These are phyloP conservation scores for Tylopilus sp. DNA, from an alignment of 768 basidiomycete genomes.

Conservation along the genomic window DNA sequence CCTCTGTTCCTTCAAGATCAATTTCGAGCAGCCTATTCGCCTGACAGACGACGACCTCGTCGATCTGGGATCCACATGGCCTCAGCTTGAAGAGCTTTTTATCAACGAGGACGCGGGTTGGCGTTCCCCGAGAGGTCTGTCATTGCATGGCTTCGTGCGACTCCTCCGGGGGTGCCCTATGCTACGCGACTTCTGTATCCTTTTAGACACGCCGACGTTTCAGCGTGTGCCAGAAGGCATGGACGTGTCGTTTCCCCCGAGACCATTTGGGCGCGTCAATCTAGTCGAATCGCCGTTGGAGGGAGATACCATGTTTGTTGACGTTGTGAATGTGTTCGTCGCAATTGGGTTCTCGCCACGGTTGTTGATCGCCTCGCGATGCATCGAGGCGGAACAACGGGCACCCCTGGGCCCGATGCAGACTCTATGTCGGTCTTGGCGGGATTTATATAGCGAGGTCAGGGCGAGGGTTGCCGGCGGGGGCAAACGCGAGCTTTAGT, in stretches of 20 bases:
- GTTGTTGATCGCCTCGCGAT: neutral
- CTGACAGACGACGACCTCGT: slow-evolving; percentile 1
- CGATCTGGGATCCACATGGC: slow-evolving; percentile 1
- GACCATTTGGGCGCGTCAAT: neutral
- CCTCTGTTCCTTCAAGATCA: neutral
- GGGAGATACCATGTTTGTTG: neutral
- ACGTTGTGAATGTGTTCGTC: slow-evolving; percentile 3
- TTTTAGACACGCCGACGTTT: slow-evolving; percentile 1
- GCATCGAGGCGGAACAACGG: neutral
- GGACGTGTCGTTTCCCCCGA: neutral
- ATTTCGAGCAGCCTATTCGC: neutral
- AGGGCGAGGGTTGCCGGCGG: neutral
- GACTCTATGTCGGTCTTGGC: neutral
- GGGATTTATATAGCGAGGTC: neutral
- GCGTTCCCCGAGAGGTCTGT: neutral
- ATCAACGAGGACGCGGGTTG: slow-evolving; percentile 2
- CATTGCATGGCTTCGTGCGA: neutral
- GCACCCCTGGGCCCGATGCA: too few species aligned
- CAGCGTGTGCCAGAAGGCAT: neutral
- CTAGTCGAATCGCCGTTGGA: slow-evolving; percentile 1
- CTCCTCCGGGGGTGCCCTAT: neutral
- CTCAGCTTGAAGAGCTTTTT: neutral
- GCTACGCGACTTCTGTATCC: neutral
- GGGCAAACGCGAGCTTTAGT: too few species aligned
- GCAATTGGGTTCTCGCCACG: neutral